Conservation (phyloP, 169 alveolate species). For the Cryptosporidium canis region DNA sequence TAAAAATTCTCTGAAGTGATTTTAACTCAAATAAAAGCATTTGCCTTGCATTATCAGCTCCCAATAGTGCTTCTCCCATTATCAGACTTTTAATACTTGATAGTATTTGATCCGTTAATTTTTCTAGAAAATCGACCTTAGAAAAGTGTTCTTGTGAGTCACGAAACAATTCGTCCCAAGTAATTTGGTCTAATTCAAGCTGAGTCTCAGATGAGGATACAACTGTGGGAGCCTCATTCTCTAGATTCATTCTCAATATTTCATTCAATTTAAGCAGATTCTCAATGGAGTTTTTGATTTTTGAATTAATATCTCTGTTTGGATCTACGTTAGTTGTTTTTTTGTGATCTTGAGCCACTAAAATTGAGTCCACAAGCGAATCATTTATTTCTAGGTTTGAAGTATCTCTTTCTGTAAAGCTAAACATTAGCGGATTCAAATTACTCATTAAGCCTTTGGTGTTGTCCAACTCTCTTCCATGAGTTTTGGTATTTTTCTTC, state of each 20-base stretch:
- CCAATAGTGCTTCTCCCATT: slow-evolving; percentile 24
- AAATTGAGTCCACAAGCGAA: background rate
- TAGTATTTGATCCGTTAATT: background rate
- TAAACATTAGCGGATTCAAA: background rate
- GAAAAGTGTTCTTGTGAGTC: background rate
- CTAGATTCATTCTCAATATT: slow-evolving; percentile 25
- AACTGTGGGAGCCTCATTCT: slow-evolving; percentile 54
- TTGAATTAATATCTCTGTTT: background rate
- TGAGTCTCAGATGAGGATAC: slow-evolving; percentile 38
- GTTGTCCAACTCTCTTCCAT: background rate
- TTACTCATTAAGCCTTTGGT: background rate
- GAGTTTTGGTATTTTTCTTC: background rate
- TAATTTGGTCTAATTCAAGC: slow-evolving; percentile 4
- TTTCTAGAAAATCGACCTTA: slow-evolving; percentile 37
- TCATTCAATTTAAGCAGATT: slow-evolving; percentile 14
- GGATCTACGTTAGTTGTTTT: background rate
- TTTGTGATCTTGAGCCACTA: background rate
- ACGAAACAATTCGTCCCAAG: background rate
- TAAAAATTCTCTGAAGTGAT: background rate
- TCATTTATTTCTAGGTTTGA: background rate
- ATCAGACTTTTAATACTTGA: slow-evolving; percentile 36
- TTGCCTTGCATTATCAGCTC: slow-evolving; percentile 67
- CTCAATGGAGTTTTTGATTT: background rate
- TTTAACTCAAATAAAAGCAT: background rate
- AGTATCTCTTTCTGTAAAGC: background rate